Evolutionary conservation across 768 basidiomycete species (phyloP).

Genomic region (Trametes punicea): DNA sequence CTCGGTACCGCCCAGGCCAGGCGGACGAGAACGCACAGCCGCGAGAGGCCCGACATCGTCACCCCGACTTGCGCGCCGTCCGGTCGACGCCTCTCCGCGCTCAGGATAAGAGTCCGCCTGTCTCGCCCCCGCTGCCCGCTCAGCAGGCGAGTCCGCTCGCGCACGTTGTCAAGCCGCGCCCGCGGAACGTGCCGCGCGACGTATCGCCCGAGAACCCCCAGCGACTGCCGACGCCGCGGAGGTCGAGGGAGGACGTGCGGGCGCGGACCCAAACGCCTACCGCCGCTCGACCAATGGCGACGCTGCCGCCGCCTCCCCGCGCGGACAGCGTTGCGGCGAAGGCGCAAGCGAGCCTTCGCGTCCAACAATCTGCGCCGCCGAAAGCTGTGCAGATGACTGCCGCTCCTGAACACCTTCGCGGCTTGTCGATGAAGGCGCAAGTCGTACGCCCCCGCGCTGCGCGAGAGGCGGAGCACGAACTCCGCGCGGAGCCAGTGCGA

Average conservation of each 20-base stretch:
- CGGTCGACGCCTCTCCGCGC: conserved; percentile 7
- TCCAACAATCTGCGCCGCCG: neutral
- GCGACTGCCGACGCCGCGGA: conserved; percentile 5
- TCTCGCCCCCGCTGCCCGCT: too few relatives aligned
- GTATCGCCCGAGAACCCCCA: conserved; percentile 14
- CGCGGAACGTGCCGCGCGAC: conserved; percentile 12
- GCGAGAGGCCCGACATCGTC: neutral
- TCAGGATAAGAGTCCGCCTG: neutral
- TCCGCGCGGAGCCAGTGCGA: neutral
- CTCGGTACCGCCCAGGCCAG: neutral
- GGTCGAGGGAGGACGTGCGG: conserved; percentile 6
- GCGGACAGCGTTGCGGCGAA: neutral
- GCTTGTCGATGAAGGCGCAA: conserved; percentile 3
- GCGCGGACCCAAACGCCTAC: neutral
- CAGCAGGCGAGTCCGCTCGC: neutral
- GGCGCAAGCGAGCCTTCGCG: neutral
- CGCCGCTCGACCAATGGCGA: too few relatives aligned
- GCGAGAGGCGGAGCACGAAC: neutral
- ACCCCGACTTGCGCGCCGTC: conserved; percentile 2
- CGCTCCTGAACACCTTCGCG: neutral
- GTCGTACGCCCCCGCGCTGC: conserved; percentile 4
- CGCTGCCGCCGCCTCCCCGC: neutral
- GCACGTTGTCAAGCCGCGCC: conserved; percentile 3
- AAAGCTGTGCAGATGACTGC: neutral
- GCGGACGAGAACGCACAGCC: neutral